Evolutionary conservation across 1,284 basidiomycete species (phyloP), one percentile per base, ranked within the genome.

Genomic region (Chiua sp.): DNA sequence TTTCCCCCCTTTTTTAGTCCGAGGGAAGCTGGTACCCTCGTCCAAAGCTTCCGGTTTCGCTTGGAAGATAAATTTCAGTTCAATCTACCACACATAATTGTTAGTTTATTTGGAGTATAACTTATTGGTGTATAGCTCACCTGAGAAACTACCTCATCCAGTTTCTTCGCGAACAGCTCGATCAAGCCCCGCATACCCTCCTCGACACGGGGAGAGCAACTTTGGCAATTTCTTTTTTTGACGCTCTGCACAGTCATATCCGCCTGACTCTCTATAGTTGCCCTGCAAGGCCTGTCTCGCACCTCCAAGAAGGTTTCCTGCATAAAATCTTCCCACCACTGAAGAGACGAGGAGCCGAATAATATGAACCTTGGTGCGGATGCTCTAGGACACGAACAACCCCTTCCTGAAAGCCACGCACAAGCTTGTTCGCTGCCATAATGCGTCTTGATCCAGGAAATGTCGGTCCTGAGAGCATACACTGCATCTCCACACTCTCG

Each of bases 281-380:
- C 56, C 3, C 37, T 28, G 26, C 59, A 69, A 4, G 68, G 68
- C 22, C 47, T 62, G 11, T 69, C 68, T 33, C 44, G 35, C 18
- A 71, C 33, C 8, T 11, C 48, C 10, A 18, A 0, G 4, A 64
- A 62, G 0, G 20, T 49, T 30, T 53, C 44, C 7, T 61, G 48
- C 66, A 70, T 60, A 37, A 68, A 68, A 6, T 57, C 28, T 1
- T 51, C 60, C 70, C 67, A 71, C 68, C 70, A 70, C 16, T 55
- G 50, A 20, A 52, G 56, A 0, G 64, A 32, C 3, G 12, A 0
- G 3, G 3, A 6, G 7, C 13, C 20, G 20, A 64, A 64, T 2
- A 64, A 2, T 4, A 0, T 10, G 37, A 50, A 57, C n/a, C 3
- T 28, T 1, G 52, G 12, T 3, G 2, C 22, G 18, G 16, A 2